A percentile compares a stretch with the other conserved stretches of the same genome.
Conservation (phyloP, 1,139 yeast genomes). For the Zygosaccharomyces sapae region DNA sequence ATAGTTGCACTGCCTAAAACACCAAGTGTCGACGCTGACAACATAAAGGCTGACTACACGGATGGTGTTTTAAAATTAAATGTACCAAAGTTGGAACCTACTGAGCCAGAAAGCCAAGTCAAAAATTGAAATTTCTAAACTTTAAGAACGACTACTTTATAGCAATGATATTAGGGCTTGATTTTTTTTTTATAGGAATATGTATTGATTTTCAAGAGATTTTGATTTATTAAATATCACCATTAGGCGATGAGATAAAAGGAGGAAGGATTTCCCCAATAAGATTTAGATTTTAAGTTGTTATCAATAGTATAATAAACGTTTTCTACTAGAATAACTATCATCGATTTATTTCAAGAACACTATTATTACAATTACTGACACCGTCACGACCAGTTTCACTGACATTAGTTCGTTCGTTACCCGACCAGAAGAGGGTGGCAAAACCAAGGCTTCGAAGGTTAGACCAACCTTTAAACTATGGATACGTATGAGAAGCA, state of each 20-base stretch:
- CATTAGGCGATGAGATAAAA: too few relatives aligned
- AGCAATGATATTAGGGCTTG: neutral
- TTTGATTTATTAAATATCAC: too few relatives aligned
- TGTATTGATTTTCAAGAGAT: too few relatives aligned
- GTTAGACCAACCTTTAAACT: too few relatives aligned
- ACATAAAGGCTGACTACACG: constrained; percentile 40
- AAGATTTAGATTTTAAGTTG: neutral
- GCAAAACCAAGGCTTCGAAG: constrained; percentile 7
- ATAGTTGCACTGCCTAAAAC: constrained; percentile 38
- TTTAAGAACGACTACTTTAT: neutral
- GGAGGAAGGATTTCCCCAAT: too few relatives aligned
- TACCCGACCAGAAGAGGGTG: constrained; percentile 13
- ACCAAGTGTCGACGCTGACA: constrained; percentile 40
- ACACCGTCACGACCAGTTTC: too few relatives aligned
- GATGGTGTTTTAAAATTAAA: constrained; percentile 41
- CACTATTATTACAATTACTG: constrained; percentile 1
- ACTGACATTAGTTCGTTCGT: constrained; percentile 1
- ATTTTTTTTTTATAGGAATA: too few relatives aligned
- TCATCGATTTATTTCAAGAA: neutral
- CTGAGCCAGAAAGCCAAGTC: constrained; percentile 30
- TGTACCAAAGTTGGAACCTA: constrained; percentile 38
- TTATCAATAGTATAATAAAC: too few relatives aligned
- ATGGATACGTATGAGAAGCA: too few relatives aligned
- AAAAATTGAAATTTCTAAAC: constrained; percentile 35
- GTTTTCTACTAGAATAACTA: neutral